Percentiles rank a stretch among this genome's conserved stretches.
Conservation (phyloP, 225 moss, liverwort and hornwort species). For the Pseudisothecium myosuroides region DNA sequence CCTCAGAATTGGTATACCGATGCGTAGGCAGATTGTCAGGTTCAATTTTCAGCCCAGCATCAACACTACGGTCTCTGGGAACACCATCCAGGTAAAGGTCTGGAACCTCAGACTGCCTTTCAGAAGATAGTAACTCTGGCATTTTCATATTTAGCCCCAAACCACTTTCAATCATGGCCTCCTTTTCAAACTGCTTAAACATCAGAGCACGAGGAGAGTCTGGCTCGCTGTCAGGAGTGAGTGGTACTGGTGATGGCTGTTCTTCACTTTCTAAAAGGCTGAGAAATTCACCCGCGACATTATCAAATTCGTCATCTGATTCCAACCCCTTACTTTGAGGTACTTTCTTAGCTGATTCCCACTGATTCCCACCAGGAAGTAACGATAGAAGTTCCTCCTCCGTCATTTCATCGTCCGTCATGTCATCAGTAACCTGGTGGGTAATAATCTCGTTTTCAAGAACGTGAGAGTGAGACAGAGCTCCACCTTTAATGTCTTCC, state of each 20-base stretch:
- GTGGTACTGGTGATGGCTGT: slow-evolving; percentile 13
- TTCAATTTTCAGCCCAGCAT: slow-evolving; percentile 4
- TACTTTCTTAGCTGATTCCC: slow-evolving; percentile 15
- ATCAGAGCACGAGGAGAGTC: slow-evolving; percentile 86
- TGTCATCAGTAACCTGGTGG: background rate
- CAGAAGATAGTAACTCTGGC: slow-evolving; percentile 16
- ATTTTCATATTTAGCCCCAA: slow-evolving; percentile 47
- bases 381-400: slow-evolving; percentile 41
- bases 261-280: slow-evolving; percentile 59
- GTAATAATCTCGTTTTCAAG: background rate
- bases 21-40: background rate
- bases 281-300: slow-evolving; percentile 93
- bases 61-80: slow-evolving; percentile 13
- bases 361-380: slow-evolving; percentile 30
- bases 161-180: slow-evolving; percentile 77
- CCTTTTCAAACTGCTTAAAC: slow-evolving; percentile 88
- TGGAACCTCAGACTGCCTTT: slow-evolving; percentile 31
- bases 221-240: slow-evolving; percentile 69
- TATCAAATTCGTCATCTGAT: slow-evolving; percentile 88
- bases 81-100: slow-evolving; percentile 52
- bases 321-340: slow-evolving; percentile 31
- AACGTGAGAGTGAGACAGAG: background rate
- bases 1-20: slow-evolving; percentile 15
- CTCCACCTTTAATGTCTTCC: background rate
- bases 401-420: slow-evolving; percentile 36